Percentiles rank a stretch among this genome's conserved stretches.
These are phyloP conservation scores for Parmelia sp. DNA, from an alignment of 495 filamentous ascomycete genomes.

Conservation along the genomic window DNA sequence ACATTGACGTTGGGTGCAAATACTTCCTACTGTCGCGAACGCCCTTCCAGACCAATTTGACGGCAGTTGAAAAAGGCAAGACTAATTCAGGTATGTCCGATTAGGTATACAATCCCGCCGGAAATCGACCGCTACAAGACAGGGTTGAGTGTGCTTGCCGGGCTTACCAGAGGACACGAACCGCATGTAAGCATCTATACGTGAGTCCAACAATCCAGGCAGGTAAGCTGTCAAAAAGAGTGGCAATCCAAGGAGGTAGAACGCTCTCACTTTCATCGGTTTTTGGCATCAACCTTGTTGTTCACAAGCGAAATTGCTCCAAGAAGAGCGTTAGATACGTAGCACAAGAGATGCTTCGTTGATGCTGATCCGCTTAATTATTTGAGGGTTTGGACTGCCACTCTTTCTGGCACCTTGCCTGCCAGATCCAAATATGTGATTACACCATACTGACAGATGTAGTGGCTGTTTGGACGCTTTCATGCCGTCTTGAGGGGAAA, in stretches of 20 bases:
- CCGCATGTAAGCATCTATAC: conserved; percentile 18
- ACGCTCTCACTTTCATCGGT: background rate
- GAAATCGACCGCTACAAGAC: background rate
- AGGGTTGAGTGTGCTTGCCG: conserved; percentile 22
- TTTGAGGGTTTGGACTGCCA: background rate
- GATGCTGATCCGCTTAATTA: background rate
- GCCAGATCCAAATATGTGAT: background rate
- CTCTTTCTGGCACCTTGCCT: background rate
- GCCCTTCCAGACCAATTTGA: background rate
- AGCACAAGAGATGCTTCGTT: background rate
- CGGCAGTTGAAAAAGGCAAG: background rate
- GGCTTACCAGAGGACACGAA: background rate
- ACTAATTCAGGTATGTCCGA: background rate
- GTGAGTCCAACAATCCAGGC: conserved; percentile 13
- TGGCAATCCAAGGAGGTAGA: background rate
- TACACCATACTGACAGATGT: conserved; percentile 1
- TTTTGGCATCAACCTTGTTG: background rate
- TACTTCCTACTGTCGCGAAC: background rate
- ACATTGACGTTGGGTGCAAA: background rate
- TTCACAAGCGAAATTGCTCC: background rate
- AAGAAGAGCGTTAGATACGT: background rate
- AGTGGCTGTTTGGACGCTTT: conserved; percentile 25
- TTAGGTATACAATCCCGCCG: background rate
- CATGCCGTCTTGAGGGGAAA: conserved; percentile 14
- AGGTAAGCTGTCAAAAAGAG: background rate